Percentiles rank a stretch among this genome's conserved stretches.
These are phyloP conservation scores for Cryptosporidium ryanae DNA, from an alignment of 169 alveolate genomes.

Conservation along the genomic window DNA sequence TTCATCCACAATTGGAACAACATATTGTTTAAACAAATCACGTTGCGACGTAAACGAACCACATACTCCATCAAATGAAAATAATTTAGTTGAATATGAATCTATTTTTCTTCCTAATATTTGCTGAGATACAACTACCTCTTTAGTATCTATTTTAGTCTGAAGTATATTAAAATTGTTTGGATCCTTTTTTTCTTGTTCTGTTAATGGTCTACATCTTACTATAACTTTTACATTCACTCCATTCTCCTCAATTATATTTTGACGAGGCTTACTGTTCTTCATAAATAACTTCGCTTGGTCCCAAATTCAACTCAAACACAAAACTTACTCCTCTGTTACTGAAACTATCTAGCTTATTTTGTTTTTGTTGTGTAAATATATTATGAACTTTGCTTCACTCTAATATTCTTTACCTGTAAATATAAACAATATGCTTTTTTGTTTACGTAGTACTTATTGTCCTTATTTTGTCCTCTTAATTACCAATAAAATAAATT, in stretches of 20 bases:
- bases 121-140: constrained; percentile 73
- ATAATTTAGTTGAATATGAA: constrained; percentile 76
- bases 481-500: no score
- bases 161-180: constrained; percentile 76
- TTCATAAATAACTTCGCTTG: constrained; percentile 39
- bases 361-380: background rate
- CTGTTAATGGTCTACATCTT: constrained; percentile 87
- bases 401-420: background rate
- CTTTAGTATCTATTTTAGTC: constrained; percentile 76
- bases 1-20: constrained; percentile 87
- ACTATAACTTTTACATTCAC: constrained; percentile 84
- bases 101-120: constrained; percentile 57
- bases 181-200: constrained; percentile 84
- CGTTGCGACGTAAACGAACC: constrained; percentile 77
- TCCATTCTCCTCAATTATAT: constrained; percentile 72
- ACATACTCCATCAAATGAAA: constrained; percentile 83
- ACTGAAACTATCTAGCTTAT: background rate
- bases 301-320: background rate
- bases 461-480: no score
- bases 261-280: constrained; percentile 26
- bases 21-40: constrained; percentile 81
- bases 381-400: background rate
- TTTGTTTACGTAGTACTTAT: background rate
- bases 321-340: background rate
- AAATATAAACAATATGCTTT: background rate